phyloP scores from a whole-genome alignment of 2,329 filamentous ascomycete genomes.

The Paraconiothyrium brasiliense region DNA sequence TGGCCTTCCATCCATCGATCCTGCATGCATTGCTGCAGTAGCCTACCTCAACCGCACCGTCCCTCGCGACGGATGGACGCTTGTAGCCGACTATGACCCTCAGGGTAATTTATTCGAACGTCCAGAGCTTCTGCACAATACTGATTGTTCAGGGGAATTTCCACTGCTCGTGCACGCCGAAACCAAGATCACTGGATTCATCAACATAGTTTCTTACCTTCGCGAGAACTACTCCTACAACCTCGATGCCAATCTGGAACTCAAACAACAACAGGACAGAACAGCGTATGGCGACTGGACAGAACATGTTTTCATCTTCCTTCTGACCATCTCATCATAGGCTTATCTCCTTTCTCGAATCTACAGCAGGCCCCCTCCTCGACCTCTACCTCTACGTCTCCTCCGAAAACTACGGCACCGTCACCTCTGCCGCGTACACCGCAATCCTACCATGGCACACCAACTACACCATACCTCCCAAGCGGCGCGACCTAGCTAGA shows the following conservation, averaged over 20 bases:
- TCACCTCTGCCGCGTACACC: slow-evolving; percentile 83
- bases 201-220: slow-evolving; percentile 68
- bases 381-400: slow-evolving; percentile 91
- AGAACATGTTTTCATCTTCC: neutral
- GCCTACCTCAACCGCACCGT: slow-evolving; percentile 76
- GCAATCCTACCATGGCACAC: slow-evolving; percentile 83
- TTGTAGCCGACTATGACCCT: slow-evolving; percentile 65
- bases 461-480: slow-evolving; percentile 84
- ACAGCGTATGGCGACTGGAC: slow-evolving; percentile 45
- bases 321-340: slow-evolving; percentile 26
- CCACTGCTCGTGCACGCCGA: slow-evolving; percentile 66
- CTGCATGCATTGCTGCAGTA: slow-evolving; percentile 86
- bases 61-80: slow-evolving; percentile 58
- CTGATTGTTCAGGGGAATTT: slow-evolving; percentile 59
- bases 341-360: slow-evolving; percentile 73
- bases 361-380: slow-evolving; percentile 78
- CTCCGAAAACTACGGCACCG: slow-evolving; percentile 81
- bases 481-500: slow-evolving; percentile 75
- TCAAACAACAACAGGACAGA: slow-evolving; percentile 51
- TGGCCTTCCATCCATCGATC: slow-evolving; percentile 86
- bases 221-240: slow-evolving; percentile 39
- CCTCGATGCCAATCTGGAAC: slow-evolving; percentile 41
- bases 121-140: neutral
- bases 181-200: slow-evolving; percentile 68
- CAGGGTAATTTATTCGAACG: slow-evolving; percentile 53